phyloP scores from a whole-genome alignment of 2,329 filamentous ascomycete genomes.

The Calonectria leucothoes region DNA sequence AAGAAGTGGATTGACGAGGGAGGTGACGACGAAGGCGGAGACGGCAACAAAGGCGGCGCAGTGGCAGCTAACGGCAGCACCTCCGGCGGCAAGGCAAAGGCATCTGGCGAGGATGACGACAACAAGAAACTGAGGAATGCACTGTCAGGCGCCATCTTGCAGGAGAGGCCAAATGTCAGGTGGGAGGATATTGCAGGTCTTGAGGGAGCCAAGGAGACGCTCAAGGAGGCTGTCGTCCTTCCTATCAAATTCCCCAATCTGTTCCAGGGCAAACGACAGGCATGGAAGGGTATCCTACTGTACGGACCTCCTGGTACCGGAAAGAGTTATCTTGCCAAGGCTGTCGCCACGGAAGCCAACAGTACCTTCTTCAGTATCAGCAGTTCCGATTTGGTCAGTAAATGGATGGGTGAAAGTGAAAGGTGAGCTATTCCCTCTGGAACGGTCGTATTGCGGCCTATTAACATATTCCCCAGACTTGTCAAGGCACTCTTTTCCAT shows the following conservation, averaged over 20 bases:
- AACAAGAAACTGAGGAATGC: constrained; percentile 95
- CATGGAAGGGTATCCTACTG: constrained; percentile 97
- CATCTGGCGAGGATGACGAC: constrained; percentile 82
- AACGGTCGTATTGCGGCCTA: background rate
- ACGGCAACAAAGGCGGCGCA: constrained; percentile 57
- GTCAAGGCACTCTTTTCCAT: constrained; percentile 98
- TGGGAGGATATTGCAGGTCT: constrained; percentile 99
- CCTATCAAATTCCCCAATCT: constrained; percentile 98
- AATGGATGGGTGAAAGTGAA: constrained; percentile 99
- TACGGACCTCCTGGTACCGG: constrained; percentile 97
- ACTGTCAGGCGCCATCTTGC: constrained; percentile 89
- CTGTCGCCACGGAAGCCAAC: constrained; percentile 97
- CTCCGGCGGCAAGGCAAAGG: constrained; percentile 68
- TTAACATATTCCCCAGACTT: constrained; percentile 64
- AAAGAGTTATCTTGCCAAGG: constrained; percentile 97
- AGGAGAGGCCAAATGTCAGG: constrained; percentile 94
- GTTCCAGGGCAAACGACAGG: constrained; percentile 95
- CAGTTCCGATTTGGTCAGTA: constrained; percentile 96
- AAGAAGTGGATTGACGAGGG: constrained; percentile 89
- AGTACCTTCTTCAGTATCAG: constrained; percentile 99
- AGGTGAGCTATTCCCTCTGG: constrained; percentile 64
- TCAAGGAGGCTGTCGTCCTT: constrained; percentile 97
- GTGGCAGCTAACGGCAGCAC: constrained; percentile 78
- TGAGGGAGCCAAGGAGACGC: constrained; percentile 92
- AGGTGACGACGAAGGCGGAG: constrained; percentile 75